Conservation (phyloP, 441 rosid genomes). For the Syzygium syzygioides region DNA sequence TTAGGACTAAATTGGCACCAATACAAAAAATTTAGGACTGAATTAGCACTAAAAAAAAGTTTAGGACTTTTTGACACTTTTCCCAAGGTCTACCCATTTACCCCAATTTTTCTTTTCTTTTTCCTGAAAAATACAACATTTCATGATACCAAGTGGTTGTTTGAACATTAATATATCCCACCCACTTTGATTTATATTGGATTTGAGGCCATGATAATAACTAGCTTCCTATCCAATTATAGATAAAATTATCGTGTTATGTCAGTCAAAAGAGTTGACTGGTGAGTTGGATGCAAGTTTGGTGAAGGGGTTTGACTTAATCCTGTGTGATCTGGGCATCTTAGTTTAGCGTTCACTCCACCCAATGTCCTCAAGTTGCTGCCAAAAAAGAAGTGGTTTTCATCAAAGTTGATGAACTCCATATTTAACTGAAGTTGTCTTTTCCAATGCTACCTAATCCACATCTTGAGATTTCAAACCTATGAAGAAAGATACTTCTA, state of each 20-base stretch:
- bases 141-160: not conserved
- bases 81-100: not conserved
- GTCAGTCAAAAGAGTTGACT: conserved; percentile 17
- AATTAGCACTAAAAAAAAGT: no score
- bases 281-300: not conserved
- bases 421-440: not conserved
- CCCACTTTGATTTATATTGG: not conserved
- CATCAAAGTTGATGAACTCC: not conserved
- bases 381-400: not conserved
- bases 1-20: no score
- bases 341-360: conserved; percentile 16
- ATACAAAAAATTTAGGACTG: no score
- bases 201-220: not conserved
- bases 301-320: not conserved
- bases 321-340: not conserved
- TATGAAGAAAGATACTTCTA: not conserved
- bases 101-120: not conserved
- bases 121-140: not conserved
- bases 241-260: not conserved
- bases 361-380: not conserved
- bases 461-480: not conserved
- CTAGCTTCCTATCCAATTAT: not conserved
- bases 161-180: not conserved
- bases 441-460: not conserved
- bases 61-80: no score